Evolutionary conservation across 768 basidiomycete genomes (phyloP).

Genomic region (Antrodiella citrinella): DNA sequence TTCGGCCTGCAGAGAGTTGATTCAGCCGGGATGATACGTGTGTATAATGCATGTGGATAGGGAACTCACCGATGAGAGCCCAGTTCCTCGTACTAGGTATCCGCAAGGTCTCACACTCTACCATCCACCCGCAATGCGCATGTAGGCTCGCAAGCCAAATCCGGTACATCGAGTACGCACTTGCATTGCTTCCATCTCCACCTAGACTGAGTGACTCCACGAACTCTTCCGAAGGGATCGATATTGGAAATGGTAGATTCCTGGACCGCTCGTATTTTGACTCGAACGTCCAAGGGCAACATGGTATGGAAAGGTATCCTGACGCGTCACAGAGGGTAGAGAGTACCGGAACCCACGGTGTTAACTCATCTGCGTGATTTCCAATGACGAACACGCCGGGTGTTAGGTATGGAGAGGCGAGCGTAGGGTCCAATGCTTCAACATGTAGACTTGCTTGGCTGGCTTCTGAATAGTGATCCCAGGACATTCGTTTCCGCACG

Average conservation of each 20-base stretch:
- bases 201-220: slow-evolving; percentile 48
- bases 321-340: slow-evolving; percentile 52
- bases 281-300: slow-evolving; percentile 84
- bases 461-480: slow-evolving; percentile 62
- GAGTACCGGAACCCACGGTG: slow-evolving; percentile 88
- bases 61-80: slow-evolving; percentile 72
- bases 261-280: slow-evolving; percentile 47
- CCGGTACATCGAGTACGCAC: slow-evolving; percentile 76
- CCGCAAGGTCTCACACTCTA: slow-evolving; percentile 79
- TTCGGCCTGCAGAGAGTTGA: background rate
- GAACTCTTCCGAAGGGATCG: slow-evolving; percentile 19
- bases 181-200: slow-evolving; percentile 48
- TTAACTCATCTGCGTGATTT: slow-evolving; percentile 95
- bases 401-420: slow-evolving; percentile 25
- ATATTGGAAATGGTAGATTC: slow-evolving; percentile 17
- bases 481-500: slow-evolving; percentile 76
- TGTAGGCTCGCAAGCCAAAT: slow-evolving; percentile 79
- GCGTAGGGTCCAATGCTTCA: slow-evolving; percentile 60
- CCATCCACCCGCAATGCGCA: slow-evolving; percentile 71
- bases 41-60: background rate
- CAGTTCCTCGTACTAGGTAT: slow-evolving; percentile 94
- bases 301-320: slow-evolving; percentile 81
- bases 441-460: slow-evolving; percentile 61
- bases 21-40: background rate
- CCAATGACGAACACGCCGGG: slow-evolving; percentile 73